Evolutionary conservation across 2,329 filamentous ascomycete genomes (phyloP).

Genomic region (Apiospora arundinis): DNA sequence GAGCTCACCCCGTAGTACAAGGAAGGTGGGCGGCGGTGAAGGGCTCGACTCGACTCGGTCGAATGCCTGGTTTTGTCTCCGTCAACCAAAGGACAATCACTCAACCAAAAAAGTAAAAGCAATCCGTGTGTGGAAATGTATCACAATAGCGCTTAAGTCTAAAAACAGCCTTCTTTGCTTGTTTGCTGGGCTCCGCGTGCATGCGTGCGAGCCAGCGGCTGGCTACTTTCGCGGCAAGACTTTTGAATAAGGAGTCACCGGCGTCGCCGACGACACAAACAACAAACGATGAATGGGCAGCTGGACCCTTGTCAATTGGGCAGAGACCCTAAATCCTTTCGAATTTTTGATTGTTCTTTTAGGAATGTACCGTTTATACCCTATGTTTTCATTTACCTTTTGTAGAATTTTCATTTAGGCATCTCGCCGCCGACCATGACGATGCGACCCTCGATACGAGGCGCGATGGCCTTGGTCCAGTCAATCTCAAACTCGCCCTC

Average conservation of each 20-base stretch:
- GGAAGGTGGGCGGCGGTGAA: constrained; percentile 5
- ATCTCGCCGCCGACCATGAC: constrained; percentile 45
- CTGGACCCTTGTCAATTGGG: background rate
- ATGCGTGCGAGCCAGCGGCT: no score
- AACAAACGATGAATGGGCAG: background rate
- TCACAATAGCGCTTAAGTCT: background rate
- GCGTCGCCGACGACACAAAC: background rate
- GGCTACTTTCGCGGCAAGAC: background rate
- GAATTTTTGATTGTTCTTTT: background rate
- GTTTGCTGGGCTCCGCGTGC: background rate
- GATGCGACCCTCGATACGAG: constrained; percentile 79
- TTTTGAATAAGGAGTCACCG: background rate
- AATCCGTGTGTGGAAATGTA: no score
- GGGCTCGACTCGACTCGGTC: background rate
- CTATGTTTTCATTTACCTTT: background rate
- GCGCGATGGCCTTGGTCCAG: constrained; percentile 84
- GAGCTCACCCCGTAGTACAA: background rate
- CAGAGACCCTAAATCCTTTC: no score
- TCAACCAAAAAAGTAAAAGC: no score
- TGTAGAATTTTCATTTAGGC: background rate
- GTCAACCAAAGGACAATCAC: background rate
- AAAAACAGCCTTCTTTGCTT: background rate
- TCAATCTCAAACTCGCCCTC: constrained; percentile 67
- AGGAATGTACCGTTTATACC: background rate
- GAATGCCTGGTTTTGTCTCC: background rate